These are phyloP conservation scores for Diplocarpon mali DNA, from an alignment of 2,329 filamentous ascomycete genomes.

Conservation along the genomic window DNA sequence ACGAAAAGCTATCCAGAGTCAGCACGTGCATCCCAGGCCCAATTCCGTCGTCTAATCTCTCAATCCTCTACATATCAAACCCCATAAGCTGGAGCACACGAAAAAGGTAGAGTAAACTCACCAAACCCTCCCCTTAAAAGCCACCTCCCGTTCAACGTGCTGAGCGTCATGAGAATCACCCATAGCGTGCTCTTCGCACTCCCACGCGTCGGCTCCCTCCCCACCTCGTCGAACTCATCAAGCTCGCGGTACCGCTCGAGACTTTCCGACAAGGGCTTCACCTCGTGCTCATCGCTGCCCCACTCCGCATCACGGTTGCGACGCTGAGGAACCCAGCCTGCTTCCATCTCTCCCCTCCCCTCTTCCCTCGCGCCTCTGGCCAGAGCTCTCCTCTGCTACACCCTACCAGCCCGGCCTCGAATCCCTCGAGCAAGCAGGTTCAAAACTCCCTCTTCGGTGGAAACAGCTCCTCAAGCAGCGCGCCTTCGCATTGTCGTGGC, in stretches of 20 bases:
- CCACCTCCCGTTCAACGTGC: conserved; percentile 18
- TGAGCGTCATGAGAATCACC: conserved; percentile 12
- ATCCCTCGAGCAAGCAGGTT: neutral
- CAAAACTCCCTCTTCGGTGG: conserved; percentile 1
- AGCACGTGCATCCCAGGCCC: conserved; percentile 2
- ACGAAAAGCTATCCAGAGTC: conserved; percentile 15
- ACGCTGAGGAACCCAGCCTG: neutral
- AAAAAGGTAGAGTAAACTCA: conserved; percentile 11
- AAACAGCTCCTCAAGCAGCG: too few relatives aligned
- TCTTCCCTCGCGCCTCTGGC: neutral
- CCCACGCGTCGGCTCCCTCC: neutral
- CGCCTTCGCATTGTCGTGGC: too few relatives aligned
- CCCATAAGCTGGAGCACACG: neutral
- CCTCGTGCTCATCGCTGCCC: neutral
- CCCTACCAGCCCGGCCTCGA: neutral
- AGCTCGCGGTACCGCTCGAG: neutral
- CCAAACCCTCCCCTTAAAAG: conserved; percentile 20
- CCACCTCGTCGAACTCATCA: neutral
- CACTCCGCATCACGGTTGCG: neutral
- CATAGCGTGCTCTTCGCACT: conserved; percentile 14
- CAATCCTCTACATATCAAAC: neutral
- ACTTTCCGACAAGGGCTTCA: neutral
- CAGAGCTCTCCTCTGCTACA: neutral
- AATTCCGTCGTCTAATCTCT: neutral
- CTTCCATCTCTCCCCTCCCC: neutral